Percentiles rank a stretch among this genome's conserved stretches.
Conservation (phyloP, 345 rosid genomes). For the Heritiera fomes region DNA sequence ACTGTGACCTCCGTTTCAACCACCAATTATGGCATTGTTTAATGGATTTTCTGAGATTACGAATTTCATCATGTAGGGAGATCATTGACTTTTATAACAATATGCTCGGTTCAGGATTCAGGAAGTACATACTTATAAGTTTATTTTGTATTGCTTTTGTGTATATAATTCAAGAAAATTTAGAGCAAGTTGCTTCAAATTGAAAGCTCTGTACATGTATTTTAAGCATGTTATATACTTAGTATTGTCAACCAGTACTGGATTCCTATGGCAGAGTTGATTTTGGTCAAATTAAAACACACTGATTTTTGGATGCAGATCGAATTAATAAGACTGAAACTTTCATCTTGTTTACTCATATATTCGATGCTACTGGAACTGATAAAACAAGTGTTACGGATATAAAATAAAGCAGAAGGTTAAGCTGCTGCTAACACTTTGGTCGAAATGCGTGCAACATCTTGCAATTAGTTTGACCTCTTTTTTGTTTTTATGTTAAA, state of each 20-base stretch:
- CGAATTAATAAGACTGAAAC: background rate
- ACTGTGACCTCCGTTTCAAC: background rate
- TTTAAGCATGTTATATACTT: background rate
- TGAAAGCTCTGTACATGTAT: background rate
- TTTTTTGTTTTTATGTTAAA: background rate
- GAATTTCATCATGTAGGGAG: background rate
- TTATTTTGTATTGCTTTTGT: background rate
- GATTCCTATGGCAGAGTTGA: background rate
- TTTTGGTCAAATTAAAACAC: background rate
- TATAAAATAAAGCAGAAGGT: background rate
- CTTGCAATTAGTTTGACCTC: background rate
- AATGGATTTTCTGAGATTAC: background rate
- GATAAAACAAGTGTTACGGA: background rate
- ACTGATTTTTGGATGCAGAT: background rate
- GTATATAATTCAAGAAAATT: background rate
- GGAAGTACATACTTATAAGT: background rate
- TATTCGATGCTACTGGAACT: background rate
- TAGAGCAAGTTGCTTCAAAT: background rate
- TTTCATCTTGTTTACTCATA: background rate
- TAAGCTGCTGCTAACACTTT: background rate
- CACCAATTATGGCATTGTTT: constrained; percentile 4
- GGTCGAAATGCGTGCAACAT: background rate
- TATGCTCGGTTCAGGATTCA: background rate
- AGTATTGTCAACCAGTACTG: background rate
- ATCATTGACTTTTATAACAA: background rate